phyloP scores from a whole-genome alignment of 257 asterid species.

The Jasminum sambac region DNA sequence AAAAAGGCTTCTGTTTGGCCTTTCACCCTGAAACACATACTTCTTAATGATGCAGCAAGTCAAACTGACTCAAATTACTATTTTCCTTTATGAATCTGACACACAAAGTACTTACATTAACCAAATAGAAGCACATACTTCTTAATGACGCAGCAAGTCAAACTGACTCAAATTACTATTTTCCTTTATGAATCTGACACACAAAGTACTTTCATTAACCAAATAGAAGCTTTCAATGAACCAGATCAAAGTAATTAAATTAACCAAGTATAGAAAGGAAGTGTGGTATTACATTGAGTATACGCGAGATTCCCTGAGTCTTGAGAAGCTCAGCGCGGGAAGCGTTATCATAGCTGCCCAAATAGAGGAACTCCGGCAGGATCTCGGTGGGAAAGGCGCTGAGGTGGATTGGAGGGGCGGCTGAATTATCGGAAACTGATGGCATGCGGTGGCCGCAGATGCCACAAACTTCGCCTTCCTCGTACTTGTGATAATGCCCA shows the following conservation, averaged over 20 bases:
- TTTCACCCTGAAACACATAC: not conserved
- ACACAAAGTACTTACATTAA: not conserved
- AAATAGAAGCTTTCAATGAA: not conserved
- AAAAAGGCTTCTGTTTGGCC: not conserved
- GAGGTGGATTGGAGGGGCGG: slow-evolving; percentile 44
- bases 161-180: not conserved
- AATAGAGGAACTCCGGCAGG: slow-evolving; percentile 83
- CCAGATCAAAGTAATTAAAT: not conserved
- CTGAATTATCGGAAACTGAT: slow-evolving; percentile 43
- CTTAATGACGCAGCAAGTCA: too few species aligned
- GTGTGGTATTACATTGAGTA: slow-evolving; percentile 62
- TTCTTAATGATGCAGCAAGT: not conserved
- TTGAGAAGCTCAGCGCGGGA: slow-evolving; percentile 92
- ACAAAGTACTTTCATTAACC: not conserved
- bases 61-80: not conserved
- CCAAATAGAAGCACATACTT: slow-evolving; percentile 13
- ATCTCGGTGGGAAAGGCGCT: slow-evolving; percentile 98
- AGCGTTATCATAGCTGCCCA: slow-evolving; percentile 95
- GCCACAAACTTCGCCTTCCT: slow-evolving; percentile 89
- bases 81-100: not conserved
- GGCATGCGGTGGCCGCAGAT: slow-evolving; percentile 89
- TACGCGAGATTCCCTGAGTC: slow-evolving; percentile 88
- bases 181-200: not conserved
- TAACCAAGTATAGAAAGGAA: not conserved
- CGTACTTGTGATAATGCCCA: slow-evolving; percentile 95